Percentiles rank a stretch among this genome's conserved stretches.
Conservation (phyloP, 495 filamentous ascomycete genomes). For the Darksidea phi region DNA sequence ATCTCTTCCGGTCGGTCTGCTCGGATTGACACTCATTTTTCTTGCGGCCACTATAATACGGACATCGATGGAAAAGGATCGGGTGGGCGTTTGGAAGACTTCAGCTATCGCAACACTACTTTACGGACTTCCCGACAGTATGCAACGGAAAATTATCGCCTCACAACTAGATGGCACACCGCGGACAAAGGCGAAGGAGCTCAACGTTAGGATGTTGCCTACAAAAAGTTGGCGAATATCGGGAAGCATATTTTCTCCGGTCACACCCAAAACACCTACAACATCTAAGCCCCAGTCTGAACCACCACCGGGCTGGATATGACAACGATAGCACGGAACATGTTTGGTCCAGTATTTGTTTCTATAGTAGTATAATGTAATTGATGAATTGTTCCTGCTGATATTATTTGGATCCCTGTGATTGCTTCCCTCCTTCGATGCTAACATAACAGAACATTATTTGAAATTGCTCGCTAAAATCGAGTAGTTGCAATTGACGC, state of each 20-base stretch:
- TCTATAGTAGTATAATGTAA: too few species aligned
- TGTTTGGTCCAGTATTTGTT: too few species aligned
- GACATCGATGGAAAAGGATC: constrained; percentile 4
- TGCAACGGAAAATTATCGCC: background rate
- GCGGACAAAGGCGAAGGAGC: background rate
- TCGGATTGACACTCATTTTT: constrained; percentile 1
- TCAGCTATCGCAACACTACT: constrained; percentile 5
- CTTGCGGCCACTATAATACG: constrained; percentile 3
- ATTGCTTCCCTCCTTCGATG: too few species aligned
- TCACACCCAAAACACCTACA: background rate
- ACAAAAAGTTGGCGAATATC: background rate
- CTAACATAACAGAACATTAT: too few species aligned
- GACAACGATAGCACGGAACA: too few species aligned
- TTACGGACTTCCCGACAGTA: background rate
- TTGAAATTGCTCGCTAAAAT: too few species aligned
- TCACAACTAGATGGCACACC: background rate
- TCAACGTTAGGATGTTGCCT: background rate
- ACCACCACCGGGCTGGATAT: too few species aligned
- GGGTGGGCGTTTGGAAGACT: constrained; percentile 7
- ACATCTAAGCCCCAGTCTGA: too few species aligned
- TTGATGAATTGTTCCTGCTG: too few species aligned
- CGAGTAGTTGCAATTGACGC: too few species aligned
- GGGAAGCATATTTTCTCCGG: background rate
- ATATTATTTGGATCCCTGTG: too few species aligned
- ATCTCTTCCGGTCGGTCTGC: constrained; percentile 1